These are phyloP conservation scores for Ceratobasidium sp. DNA, from an alignment of 1,284 basidiomycete species.

Conservation along the genomic window DNA sequence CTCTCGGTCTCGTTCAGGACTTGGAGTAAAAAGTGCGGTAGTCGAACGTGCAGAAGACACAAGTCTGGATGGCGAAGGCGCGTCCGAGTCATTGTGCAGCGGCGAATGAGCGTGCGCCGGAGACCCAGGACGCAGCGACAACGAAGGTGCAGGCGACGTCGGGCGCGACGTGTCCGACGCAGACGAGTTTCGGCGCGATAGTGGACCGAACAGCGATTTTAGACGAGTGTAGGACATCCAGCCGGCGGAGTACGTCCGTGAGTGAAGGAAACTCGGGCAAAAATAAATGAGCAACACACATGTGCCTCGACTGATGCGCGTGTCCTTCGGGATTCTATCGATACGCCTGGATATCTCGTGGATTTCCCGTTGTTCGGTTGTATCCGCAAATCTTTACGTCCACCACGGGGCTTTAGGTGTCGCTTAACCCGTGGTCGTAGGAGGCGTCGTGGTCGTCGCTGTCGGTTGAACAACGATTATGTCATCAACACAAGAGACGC, in stretches of 20 bases:
- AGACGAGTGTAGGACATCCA: constrained; percentile 29
- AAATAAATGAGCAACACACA: constrained; percentile 4
- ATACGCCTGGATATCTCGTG: too few relatives aligned
- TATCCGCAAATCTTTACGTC: too few relatives aligned
- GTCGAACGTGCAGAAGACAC: neutral
- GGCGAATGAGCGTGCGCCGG: constrained; percentile 22
- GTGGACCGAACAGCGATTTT: constrained; percentile 30
- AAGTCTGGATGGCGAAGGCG: neutral
- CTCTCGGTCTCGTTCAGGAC: neutral
- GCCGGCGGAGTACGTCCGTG: neutral
- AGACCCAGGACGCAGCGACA: neutral
- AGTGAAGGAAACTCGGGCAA: neutral
- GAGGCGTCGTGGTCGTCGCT: too few relatives aligned
- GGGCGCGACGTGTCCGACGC: constrained; percentile 33
- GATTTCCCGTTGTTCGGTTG: too few relatives aligned
- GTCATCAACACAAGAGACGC: too few relatives aligned
- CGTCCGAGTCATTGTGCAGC: neutral
- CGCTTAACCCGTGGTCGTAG: too few relatives aligned
- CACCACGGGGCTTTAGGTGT: too few relatives aligned
- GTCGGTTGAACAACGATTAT: too few relatives aligned
- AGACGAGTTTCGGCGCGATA: constrained; percentile 27
- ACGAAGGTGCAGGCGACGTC: neutral
- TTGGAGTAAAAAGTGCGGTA: neutral
- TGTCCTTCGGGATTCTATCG: constrained; percentile 8
- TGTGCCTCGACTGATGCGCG: constrained; percentile 15